Conservation (phyloP, 1,284 basidiomycete genomes). For the Pyrrhoderma lamaoense region DNA sequence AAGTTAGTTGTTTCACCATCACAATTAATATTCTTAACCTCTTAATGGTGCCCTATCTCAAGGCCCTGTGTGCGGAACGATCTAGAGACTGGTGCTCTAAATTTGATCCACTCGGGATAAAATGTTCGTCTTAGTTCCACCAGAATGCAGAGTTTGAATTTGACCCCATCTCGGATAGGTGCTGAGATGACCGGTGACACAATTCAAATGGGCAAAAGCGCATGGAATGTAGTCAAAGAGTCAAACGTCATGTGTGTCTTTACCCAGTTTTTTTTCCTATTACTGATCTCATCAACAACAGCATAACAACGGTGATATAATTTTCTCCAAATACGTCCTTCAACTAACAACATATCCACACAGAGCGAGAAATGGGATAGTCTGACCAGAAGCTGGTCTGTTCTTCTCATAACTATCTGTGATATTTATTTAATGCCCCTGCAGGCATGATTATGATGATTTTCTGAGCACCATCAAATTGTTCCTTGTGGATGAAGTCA, state of each 20-base stretch:
- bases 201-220: conserved; percentile 47
- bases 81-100: conserved; percentile 79
- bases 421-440: not conserved
- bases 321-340: not conserved
- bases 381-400: conserved; percentile 74
- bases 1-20: conserved; percentile 44
- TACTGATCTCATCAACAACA: conserved; percentile 24
- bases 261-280: not conserved
- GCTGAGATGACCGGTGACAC: conserved; percentile 92
- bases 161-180: conserved; percentile 53
- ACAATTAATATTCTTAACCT: no score
- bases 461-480: conserved; percentile 67
- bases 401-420: conserved; percentile 3
- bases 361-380: conserved; percentile 96
- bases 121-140: conserved; percentile 39
- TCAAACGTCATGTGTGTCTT: conserved; percentile 66
- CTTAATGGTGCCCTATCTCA: no score
- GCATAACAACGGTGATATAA: conserved; percentile 64
- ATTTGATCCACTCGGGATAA: conserved; percentile 66
- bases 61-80: conserved; percentile 88
- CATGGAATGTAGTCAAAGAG: conserved; percentile 65
- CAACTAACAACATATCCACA: conserved; percentile 13
- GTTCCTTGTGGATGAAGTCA: conserved; percentile 87
- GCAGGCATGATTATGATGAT: conserved; percentile 56
- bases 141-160: not conserved